Conservation (phyloP, 108 stramenopile genomes). For the Schizochytrium sp. region DNA sequence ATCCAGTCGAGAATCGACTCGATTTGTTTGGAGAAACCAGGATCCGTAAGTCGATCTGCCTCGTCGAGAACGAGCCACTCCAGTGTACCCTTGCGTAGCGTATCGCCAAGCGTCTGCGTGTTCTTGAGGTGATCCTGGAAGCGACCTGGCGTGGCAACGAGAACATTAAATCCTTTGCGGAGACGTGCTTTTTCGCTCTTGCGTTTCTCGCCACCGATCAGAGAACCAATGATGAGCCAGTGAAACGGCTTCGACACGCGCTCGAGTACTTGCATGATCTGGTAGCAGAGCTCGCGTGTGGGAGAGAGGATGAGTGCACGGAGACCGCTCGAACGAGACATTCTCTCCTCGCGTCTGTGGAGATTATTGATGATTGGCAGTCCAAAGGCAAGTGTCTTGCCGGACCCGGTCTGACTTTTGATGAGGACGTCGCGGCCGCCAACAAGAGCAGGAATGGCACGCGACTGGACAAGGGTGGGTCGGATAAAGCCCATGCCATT, state of each 20-base stretch:
- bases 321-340: slow-evolving; percentile 35
- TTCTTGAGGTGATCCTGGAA: slow-evolving; percentile 81
- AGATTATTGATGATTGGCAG: slow-evolving; percentile 43
- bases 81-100: slow-evolving; percentile 37
- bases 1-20: slow-evolving; percentile 65
- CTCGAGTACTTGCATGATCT: slow-evolving; percentile 60
- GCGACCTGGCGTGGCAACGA: slow-evolving; percentile 95
- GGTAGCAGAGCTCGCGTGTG: slow-evolving; percentile 80
- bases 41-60: slow-evolving; percentile 82
- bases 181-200: slow-evolving; percentile 88
- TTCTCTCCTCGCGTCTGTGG: neutral
- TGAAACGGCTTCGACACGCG: slow-evolving; percentile 59
- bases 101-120: slow-evolving; percentile 64
- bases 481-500: slow-evolving; percentile 34
- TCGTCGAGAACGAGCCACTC: slow-evolving; percentile 88
- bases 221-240: slow-evolving; percentile 73
- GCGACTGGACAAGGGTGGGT: slow-evolving; percentile 38
- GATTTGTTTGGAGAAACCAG: slow-evolving; percentile 83
- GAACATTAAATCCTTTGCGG: slow-evolving; percentile 74
- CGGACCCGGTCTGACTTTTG: slow-evolving; percentile 48
- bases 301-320: slow-evolving; percentile 66
- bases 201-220: slow-evolving; percentile 83
- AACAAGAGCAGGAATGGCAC: slow-evolving; percentile 29
- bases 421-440: slow-evolving; percentile 40
- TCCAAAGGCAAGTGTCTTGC: slow-evolving; percentile 53